Evolutionary conservation across 164 flowering plant species (phyloP), one percentile per base, ranked within the genome.

Genomic region (Malania oleifera): DNA sequence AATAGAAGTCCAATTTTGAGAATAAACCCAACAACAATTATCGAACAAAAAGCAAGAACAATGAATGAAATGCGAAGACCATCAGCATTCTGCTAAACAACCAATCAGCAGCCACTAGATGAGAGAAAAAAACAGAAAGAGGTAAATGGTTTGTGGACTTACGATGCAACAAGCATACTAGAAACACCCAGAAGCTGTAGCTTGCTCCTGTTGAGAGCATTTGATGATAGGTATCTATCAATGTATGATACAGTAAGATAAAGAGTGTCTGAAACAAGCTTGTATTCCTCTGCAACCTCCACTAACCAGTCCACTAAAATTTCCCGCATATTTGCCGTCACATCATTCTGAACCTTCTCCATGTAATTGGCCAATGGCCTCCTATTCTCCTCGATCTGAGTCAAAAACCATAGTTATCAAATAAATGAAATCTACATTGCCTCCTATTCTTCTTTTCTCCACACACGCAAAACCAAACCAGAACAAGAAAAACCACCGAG

Each of bases 121-220:
- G 48, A 44, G 15, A 4, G n/a, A n/a, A n/a, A n/a, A n/a, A 45
- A 45, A 45, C 23, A 24, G 29, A 27, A 24, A 24, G 27, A 23
- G 13, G 38, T 11, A 18, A 50, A 19, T 18, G 31, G n/a, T 56
- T 40, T 12, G 15, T 39, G 24, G 17, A 14, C 24, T 45, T 58
- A 74, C 75, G 78, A 65, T 25, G 78, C 75, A 49, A 68, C 55
- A 20, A 75, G 70, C 78, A 75, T 59, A 46, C 64, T 57, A 18
- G 75, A 65, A 63, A 75, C 71, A 5, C 78, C 75, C 23, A 75
- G 65, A 10, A 75, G 69, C 66, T 75, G 79, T 22, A 75, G 67
- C 64, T 52, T 60, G 7, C 54, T 18, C 69, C 70, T 72, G 15
- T 23, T 48, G 34, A 72, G 23, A 38, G 57, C 39, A 40, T 70